phyloP scores from a whole-genome alignment of 31 red algal species.

The Bonnemaisonia californica region DNA sequence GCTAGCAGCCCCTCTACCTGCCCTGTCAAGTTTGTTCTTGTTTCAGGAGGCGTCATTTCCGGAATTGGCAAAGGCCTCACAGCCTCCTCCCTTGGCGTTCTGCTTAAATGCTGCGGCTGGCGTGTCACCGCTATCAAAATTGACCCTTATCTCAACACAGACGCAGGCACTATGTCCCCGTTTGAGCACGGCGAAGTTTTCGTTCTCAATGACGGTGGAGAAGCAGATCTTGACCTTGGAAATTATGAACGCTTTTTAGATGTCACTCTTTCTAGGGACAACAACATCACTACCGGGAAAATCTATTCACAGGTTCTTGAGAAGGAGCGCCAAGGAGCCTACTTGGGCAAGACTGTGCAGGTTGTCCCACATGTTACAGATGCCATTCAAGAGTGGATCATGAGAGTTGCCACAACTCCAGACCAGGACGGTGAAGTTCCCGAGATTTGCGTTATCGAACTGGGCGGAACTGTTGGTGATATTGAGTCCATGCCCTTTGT shows the following conservation, averaged over 20 bases:
- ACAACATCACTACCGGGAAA: constrained; percentile 98
- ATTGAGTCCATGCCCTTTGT: constrained; percentile 97
- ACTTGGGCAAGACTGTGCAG: constrained; percentile 95
- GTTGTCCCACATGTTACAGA: constrained; percentile 98
- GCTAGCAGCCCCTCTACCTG: not conserved
- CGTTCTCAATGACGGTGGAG: constrained; percentile 93
- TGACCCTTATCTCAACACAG: constrained; percentile 98
- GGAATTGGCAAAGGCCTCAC: constrained; percentile 98
- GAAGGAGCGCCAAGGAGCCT: constrained; percentile 79
- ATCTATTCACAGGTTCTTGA: constrained; percentile 89
- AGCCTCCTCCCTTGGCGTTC: constrained; percentile 90
- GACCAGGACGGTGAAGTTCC: constrained; percentile 71
- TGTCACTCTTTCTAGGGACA: constrained; percentile 72
- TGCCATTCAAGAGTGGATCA: constrained; percentile 91
- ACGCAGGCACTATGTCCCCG: constrained; percentile 98
- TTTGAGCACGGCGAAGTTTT: constrained; percentile 99
- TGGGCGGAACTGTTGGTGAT: constrained; percentile 99
- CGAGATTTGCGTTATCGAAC: constrained; percentile 94
- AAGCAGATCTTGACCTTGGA: constrained; percentile 96
- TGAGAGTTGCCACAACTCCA: constrained; percentile 69
- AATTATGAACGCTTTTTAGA: constrained; percentile 98
- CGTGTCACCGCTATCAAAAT: constrained; percentile 97
- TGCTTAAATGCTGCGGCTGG: constrained; percentile 97
- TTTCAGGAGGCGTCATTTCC: constrained; percentile 95
- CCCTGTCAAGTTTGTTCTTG: constrained; percentile 85